Percentiles rank a stretch among this genome's conserved stretches.
phyloP scores from a whole-genome alignment of 345 rosid species.

The Eutrema yunnanense region DNA sequence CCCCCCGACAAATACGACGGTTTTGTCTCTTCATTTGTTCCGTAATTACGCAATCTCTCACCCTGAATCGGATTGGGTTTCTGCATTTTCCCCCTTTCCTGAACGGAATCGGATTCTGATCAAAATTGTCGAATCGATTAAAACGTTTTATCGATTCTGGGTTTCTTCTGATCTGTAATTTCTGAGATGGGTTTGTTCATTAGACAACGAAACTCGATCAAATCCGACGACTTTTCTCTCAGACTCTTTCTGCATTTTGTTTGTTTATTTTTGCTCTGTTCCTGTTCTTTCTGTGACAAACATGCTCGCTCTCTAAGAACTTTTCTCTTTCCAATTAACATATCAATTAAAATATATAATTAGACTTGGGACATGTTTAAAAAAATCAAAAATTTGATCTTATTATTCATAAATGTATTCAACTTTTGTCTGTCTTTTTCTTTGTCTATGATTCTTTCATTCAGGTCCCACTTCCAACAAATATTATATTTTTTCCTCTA shows the following conservation, averaged over 20 bases:
- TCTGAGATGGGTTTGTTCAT: background rate
- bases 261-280: background rate
- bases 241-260: background rate
- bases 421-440: slow-evolving; percentile 11
- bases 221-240: slow-evolving; percentile 17
- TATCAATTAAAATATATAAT: background rate
- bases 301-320: slow-evolving; percentile 17
- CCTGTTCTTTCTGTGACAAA: slow-evolving; percentile 7
- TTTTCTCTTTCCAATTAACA: slow-evolving; percentile 15
- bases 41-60: background rate
- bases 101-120: background rate
- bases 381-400: background rate
- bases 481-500: background rate
- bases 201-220: background rate
- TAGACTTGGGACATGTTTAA: background rate
- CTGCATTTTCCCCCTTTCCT: background rate
- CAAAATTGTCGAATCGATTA: background rate
- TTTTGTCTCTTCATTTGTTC: background rate
- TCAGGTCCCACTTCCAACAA: slow-evolving; percentile 23
- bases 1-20: background rate
- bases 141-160: background rate
- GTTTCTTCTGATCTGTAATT: slow-evolving; percentile 14
- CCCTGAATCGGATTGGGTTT: background rate
- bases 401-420: slow-evolving; percentile 3
- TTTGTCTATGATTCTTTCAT: background rate